A percentile compares a stretch with the other conserved stretches of the same genome.
phyloP scores from a whole-genome alignment of 2,329 filamentous ascomycete genomes.

The Scytalidium sp. region DNA sequence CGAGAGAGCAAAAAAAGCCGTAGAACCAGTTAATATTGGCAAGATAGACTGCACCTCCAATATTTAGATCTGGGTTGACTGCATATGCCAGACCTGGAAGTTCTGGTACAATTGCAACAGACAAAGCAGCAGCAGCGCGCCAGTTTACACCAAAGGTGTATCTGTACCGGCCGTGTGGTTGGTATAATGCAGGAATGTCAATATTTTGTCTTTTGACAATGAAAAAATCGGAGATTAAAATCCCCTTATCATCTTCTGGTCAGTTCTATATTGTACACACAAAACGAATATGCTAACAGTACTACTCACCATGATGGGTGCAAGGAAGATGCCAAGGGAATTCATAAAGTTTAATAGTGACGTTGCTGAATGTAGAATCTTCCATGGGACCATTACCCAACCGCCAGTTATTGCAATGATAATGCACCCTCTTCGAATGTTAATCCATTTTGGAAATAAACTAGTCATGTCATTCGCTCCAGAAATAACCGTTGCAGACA shows the following conservation, averaged over 20 bases:
- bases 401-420: conserved; percentile 50
- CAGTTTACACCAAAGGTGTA: background rate
- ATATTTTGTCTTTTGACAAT: background rate
- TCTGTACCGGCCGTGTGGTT: background rate
- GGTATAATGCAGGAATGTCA: background rate
- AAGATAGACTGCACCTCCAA: no score
- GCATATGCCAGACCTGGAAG: conserved; percentile 21
- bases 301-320: background rate
- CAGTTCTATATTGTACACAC: no score
- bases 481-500: conserved; percentile 53
- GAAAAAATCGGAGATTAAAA: background rate
- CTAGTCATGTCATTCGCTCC: conserved; percentile 55
- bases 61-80: conserved; percentile 7
- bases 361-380: conserved; percentile 57
- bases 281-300: no score
- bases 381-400: conserved; percentile 63
- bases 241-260: no score
- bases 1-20: no score
- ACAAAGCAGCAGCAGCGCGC: conserved; percentile 6
- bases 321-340: background rate
- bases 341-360: conserved; percentile 46
- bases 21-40: no score
- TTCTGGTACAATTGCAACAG: conserved; percentile 19
- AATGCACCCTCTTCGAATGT: conserved; percentile 54
- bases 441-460: conserved; percentile 50